Percentiles rank a stretch among this genome's conserved stretches.
Evolutionary conservation across 306 rosid species (phyloP).

Genomic region (Oemleria cerasiformis): DNA sequence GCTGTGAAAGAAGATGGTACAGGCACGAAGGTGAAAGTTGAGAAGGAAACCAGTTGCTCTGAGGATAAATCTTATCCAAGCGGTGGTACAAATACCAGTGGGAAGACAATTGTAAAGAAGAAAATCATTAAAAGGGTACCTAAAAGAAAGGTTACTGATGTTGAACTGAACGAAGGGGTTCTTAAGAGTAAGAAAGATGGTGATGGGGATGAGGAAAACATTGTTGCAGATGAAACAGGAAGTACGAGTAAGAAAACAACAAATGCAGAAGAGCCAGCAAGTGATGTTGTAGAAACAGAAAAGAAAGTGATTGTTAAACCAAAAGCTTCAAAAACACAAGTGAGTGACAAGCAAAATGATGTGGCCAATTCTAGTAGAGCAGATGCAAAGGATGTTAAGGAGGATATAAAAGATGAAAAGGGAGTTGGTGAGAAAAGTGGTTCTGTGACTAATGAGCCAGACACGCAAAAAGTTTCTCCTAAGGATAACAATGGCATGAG

Average conservation of each 20-base stretch:
- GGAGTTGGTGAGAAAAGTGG: slow-evolving; percentile 43
- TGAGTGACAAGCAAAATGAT: slow-evolving; percentile 34
- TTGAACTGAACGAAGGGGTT: slow-evolving; percentile 36
- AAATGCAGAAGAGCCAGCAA: slow-evolving; percentile 34
- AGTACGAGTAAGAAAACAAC: slow-evolving; percentile 38
- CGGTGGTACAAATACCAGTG: slow-evolving; percentile 38
- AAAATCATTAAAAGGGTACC: slow-evolving; percentile 85
- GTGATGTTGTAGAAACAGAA: slow-evolving; percentile 35
- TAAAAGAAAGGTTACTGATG: slow-evolving; percentile 60
- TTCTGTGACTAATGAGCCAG: slow-evolving; percentile 36
- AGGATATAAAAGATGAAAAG: slow-evolving; percentile 51
- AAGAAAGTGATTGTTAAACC: slow-evolving; percentile 38
- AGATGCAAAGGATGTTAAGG: slow-evolving; percentile 42
- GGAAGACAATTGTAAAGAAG: slow-evolving; percentile 62
- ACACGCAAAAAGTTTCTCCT: slow-evolving; percentile 44
- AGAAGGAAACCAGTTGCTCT: slow-evolving; percentile 37
- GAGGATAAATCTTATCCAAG: slow-evolving; percentile 50
- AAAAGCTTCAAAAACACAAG: slow-evolving; percentile 42
- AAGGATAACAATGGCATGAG: slow-evolving; percentile 41
- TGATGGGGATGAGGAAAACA: slow-evolving; percentile 33
- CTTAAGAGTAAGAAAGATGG: slow-evolving; percentile 38
- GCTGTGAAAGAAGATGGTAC: slow-evolving; percentile 31
- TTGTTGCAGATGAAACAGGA: slow-evolving; percentile 33
- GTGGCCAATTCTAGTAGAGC: slow-evolving; percentile 33
- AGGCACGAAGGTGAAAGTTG: slow-evolving; percentile 32